Conservation (phyloP, 129 eudicot genomes). For the Lonicera japonica region DNA sequence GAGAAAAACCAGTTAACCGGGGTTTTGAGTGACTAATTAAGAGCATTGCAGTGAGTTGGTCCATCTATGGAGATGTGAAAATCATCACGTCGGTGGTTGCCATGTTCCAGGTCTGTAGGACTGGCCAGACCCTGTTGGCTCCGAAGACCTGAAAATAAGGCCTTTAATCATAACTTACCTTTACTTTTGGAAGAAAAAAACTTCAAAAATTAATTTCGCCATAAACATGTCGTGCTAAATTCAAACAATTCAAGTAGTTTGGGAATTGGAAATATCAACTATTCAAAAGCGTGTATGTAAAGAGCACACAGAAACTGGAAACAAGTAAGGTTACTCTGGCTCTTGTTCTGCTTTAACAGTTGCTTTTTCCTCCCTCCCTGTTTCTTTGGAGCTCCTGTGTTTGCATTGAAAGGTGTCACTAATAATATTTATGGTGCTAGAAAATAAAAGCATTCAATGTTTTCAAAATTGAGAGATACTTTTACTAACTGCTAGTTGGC, state of each 20-base stretch:
- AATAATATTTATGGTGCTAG: too few species aligned
- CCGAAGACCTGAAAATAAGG: slow-evolving; percentile 55
- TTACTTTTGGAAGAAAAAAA: too few species aligned
- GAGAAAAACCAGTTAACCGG: too few species aligned
- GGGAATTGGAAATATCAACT: not conserved
- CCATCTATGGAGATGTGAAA: too few species aligned
- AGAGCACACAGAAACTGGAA: not conserved
- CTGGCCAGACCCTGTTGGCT: slow-evolving; percentile 86
- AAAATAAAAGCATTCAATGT: too few species aligned
- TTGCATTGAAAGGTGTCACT: slow-evolving; percentile 1
- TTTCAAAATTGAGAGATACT: too few species aligned
- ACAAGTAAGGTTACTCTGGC: slow-evolving; percentile 32
- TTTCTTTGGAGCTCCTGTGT: too few species aligned
- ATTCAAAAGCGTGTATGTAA: too few species aligned
- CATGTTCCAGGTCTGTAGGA: slow-evolving; percentile 89
- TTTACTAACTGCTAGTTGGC: too few species aligned
- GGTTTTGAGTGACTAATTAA: too few species aligned
- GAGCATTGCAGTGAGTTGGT: too few species aligned
- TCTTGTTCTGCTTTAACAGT: slow-evolving; percentile 21
- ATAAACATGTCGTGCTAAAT: not conserved
- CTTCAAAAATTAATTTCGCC: not conserved
- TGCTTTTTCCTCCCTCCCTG: slow-evolving; percentile 20
- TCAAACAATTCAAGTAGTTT: not conserved
- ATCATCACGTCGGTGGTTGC: slow-evolving; percentile 82
- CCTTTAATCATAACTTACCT: too few species aligned